Base-by-base conservation (phyloP, 192 early-diverging fungal species). In the Backusella liffmaniae region DNA sequence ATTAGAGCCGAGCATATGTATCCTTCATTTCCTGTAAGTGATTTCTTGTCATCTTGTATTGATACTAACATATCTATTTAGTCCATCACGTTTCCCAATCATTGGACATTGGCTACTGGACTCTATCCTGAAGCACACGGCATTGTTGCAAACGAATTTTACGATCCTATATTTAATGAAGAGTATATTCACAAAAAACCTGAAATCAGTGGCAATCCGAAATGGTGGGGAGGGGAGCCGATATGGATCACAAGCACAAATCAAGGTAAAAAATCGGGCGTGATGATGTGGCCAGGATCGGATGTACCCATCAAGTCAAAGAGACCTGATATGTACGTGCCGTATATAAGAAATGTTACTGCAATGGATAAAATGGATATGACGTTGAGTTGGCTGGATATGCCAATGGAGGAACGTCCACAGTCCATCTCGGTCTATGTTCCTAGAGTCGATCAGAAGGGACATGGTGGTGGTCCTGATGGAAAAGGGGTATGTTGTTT, bases 201-300 rank as follows among this genome's bases (percentile, higher is more conserved):
- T 0, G 80, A 73, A 15, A 86, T 84, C 30, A 93, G 89, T 76
- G 73, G 76, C 34, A 81, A 96, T 21, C 77, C 88, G 5, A 85
- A 88, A 75, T 98, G 96, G 96, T 98, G 96, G 95, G 87, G 88
- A 35, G 96, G 94, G 16, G 93, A 96, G 80, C 95, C 95, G 74
- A 94, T 98, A 37, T 98, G 97, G 97, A 89, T 92, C 51, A 96
- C 96, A 0, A 87, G 92, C n/a, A 92, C 89, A 15, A 89, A 85
- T 39, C 91, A 95, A 72, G 89, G 90, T 8, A 77, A 91, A 53
- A 76, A 76, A 59, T 86, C 94, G 0, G 96, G 86, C 6, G 91
- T 95, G 7, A 86, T 92, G 73, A 96, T 97, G 94, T 98, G 96
- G 96, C 93, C 92, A 3, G 94, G 93, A n/a, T 89, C 90, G 5